A percentile compares a stretch with the other conserved stretches of the same genome.
Conservation (phyloP, 768 basidiomycete genomes). For the Leccinum broughii region DNA sequence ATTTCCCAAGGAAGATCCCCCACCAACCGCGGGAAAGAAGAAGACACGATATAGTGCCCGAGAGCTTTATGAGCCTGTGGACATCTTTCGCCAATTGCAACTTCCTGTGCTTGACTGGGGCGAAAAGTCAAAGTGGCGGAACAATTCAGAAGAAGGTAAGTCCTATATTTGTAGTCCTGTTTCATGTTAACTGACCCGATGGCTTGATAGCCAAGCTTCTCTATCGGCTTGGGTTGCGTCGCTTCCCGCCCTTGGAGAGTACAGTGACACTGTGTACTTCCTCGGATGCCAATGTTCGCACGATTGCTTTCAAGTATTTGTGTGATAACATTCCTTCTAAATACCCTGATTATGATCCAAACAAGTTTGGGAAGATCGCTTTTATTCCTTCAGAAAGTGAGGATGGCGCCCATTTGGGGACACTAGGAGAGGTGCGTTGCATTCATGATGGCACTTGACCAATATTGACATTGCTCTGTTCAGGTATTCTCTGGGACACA, state of each 20-base stretch:
- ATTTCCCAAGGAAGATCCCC: conserved; percentile 60
- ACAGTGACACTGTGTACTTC: conserved; percentile 71
- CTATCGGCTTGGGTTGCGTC: conserved; percentile 65
- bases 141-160: conserved; percentile 83
- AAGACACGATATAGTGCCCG: conserved; percentile 57
- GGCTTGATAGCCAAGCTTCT: conserved; percentile 69
- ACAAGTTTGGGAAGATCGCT: conserved; percentile 53
- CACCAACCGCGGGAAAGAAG: conserved; percentile 34
- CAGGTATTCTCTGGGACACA: conserved; percentile 71
- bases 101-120: conserved; percentile 92
- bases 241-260: conserved; percentile 64
- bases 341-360: conserved; percentile 61
- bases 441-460: neutral
- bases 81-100: conserved; percentile 66
- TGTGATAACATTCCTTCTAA: conserved; percentile 66
- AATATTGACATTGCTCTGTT: neutral
- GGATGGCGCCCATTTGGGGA: conserved; percentile 54
- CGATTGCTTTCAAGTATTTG: conserved; percentile 76
- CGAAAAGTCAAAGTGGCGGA: conserved; percentile 71
- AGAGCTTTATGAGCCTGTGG: conserved; percentile 84
- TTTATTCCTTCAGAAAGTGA: conserved; percentile 78
- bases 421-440: conserved; percentile 57
- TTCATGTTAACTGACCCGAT: conserved; percentile 1
- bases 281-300: conserved; percentile 48
- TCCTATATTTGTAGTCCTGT: neutral